Evolutionary conservation across 768 basidiomycete species (phyloP).

Genomic region (Leccinum subgranulosum): DNA sequence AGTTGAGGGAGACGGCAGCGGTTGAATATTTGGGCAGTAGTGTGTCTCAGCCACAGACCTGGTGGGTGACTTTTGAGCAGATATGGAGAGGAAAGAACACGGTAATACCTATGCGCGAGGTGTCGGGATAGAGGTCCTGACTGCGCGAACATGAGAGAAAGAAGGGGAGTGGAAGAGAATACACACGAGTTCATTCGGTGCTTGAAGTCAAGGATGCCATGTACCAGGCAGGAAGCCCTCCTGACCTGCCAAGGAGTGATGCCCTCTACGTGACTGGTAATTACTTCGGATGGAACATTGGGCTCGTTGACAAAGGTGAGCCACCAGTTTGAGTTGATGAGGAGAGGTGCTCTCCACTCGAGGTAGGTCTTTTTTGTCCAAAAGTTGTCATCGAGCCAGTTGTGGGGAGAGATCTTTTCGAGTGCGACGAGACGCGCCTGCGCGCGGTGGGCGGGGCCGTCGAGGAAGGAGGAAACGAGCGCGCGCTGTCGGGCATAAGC

Average conservation of each 20-base stretch:
- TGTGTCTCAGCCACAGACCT: conserved; percentile 66
- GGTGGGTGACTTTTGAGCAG: background rate
- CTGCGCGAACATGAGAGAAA: conserved; percentile 35
- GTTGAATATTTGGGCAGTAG: conserved; percentile 38
- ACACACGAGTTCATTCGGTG: conserved; percentile 60
- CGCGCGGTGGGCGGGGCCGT: conserved; percentile 12
- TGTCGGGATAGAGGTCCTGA: conserved; percentile 66
- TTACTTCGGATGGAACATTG: conserved; percentile 45
- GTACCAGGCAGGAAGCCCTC: conserved; percentile 77
- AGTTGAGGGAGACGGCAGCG: conserved; percentile 69
- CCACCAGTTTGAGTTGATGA: conserved; percentile 97
- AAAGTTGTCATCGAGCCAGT: conserved; percentile 94
- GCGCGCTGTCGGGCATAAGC: conserved; percentile 20
- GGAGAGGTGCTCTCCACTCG: conserved; percentile 80
- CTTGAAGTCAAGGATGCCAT: conserved; percentile 73
- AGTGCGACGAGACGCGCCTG: conserved; percentile 50
- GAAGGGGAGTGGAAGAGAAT: background rate
- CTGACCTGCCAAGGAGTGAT: conserved; percentile 82
- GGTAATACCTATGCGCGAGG: conserved; percentile 60
- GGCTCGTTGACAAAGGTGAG: conserved; percentile 77
- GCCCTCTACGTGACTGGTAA: conserved; percentile 26
- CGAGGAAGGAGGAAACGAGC: conserved; percentile 17
- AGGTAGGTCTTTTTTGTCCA: conserved; percentile 89
- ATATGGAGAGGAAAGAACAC: background rate
- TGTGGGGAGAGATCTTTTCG: conserved; percentile 78